phyloP scores from a whole-genome alignment of 2,329 filamentous ascomycete species.

The Stagonosporopsis tanaceti region DNA sequence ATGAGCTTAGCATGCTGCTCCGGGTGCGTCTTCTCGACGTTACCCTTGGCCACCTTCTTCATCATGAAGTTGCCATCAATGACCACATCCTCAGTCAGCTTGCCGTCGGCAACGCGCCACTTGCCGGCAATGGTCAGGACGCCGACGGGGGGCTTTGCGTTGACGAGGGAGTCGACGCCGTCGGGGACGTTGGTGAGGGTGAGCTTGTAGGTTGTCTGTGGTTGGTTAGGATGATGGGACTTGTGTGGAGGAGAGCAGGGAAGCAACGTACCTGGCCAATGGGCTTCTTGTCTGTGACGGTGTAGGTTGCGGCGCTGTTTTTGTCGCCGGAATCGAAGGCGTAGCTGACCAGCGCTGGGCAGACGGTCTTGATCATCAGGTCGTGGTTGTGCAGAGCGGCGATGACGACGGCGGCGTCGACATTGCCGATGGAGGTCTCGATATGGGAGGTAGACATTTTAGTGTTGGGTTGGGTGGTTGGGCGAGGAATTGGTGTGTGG shows the following conservation, averaged over 20 bases:
- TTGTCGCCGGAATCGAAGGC: slow-evolving; percentile 45
- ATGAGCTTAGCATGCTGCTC: slow-evolving; percentile 48
- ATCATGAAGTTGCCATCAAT: slow-evolving; percentile 54
- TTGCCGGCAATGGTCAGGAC: slow-evolving; percentile 49
- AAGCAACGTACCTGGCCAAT: slow-evolving; percentile 43
- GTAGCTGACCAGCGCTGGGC: slow-evolving; percentile 46
- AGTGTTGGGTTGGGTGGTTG: slow-evolving; percentile 1
- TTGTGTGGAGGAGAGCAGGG: background rate
- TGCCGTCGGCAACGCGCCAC: slow-evolving; percentile 46
- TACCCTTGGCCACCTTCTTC: slow-evolving; percentile 53
- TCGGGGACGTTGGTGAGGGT: slow-evolving; percentile 48
- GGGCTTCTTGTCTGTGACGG: slow-evolving; percentile 51
- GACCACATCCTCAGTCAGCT: slow-evolving; percentile 50
- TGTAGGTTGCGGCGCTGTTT: slow-evolving; percentile 41
- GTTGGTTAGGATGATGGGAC: background rate
- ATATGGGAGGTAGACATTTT: slow-evolving; percentile 50
- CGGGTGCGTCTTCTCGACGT: slow-evolving; percentile 52
- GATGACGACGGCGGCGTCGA: slow-evolving; percentile 39
- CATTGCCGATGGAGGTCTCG: slow-evolving; percentile 43
- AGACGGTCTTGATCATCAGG: slow-evolving; percentile 51
- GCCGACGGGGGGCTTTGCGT: slow-evolving; percentile 51
- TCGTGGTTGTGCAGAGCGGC: slow-evolving; percentile 51
- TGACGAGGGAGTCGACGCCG: slow-evolving; percentile 50
- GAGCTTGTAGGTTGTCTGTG: slow-evolving; percentile 51
- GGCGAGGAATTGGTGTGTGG: background rate